Percentiles rank a stretch among this genome's conserved stretches.
Conservation (phyloP, 2,329 filamentous ascomycete genomes). For the Colletotrichum eleusines region DNA sequence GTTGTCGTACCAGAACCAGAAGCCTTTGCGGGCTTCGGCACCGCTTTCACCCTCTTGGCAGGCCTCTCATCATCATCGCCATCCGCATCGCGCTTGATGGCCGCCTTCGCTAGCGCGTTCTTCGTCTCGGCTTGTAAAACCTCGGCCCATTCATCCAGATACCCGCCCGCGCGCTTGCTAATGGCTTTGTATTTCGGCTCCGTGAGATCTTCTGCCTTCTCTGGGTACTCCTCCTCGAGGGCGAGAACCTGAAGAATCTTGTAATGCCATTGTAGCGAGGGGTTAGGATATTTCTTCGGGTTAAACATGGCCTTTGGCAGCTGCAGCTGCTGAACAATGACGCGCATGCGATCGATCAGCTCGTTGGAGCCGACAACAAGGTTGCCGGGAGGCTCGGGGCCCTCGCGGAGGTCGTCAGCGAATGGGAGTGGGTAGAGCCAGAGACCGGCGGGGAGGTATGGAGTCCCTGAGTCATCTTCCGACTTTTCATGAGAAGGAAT, state of each 20-base stretch:
- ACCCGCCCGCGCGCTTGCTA: constrained; percentile 85
- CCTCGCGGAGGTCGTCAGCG: constrained; percentile 86
- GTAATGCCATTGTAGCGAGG: constrained; percentile 96
- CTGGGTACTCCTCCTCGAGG: constrained; percentile 89
- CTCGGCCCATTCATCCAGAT: constrained; percentile 81
- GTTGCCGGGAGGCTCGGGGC: constrained; percentile 73
- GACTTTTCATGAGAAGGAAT: constrained; percentile 78
- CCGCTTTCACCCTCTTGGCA: constrained; percentile 59
- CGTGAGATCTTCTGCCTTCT: constrained; percentile 80
- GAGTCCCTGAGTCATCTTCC: constrained; percentile 74
- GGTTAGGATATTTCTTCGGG: constrained; percentile 90
- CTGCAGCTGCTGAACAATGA: constrained; percentile 86
- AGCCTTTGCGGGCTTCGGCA: constrained; percentile 47
- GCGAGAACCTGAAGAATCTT: constrained; percentile 91
- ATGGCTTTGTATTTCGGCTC: constrained; percentile 89
- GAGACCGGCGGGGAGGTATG: constrained; percentile 82
- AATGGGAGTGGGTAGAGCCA: constrained; percentile 92
- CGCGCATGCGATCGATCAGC: constrained; percentile 84
- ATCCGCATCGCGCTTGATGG: constrained; percentile 65
- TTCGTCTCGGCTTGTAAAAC: constrained; percentile 70
- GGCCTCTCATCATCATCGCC: constrained; percentile 58
- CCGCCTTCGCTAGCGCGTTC: constrained; percentile 52
- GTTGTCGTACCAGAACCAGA: constrained; percentile 55
- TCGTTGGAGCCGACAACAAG: constrained; percentile 71
- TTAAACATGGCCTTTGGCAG: constrained; percentile 89